A percentile compares a stretch with the other conserved stretches of the same genome.
These are phyloP conservation scores for Trichoderma simmonsii DNA, from an alignment of 2,329 filamentous ascomycete genomes.

Conservation along the genomic window DNA sequence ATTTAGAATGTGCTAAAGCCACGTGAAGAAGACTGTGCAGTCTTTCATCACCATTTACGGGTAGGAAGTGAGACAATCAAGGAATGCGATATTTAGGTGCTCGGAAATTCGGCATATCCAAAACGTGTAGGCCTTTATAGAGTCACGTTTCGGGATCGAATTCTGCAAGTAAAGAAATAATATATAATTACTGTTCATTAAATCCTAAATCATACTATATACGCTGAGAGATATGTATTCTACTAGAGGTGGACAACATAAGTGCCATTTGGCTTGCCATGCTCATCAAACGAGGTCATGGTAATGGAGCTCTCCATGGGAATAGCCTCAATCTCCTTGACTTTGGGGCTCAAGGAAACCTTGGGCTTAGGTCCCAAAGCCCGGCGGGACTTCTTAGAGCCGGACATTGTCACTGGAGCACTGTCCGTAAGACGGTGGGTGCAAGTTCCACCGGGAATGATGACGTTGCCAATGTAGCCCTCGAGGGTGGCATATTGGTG, in stretches of 20 bases:
- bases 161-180: not conserved
- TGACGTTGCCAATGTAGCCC: conserved; percentile 20
- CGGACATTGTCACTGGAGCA: conserved; percentile 18
- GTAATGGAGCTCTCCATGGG: not conserved
- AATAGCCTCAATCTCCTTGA: conserved; percentile 1
- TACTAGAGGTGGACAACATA: not conserved
- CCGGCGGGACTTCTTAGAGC: conserved; percentile 8
- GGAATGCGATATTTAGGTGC: no score
- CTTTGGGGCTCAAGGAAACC: not conserved
- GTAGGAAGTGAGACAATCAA: no score
- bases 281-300: conserved; percentile 1
- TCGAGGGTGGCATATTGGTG: conserved; percentile 26
- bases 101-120: not conserved
- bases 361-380: not conserved
- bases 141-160: not conserved
- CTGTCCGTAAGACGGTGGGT: conserved; percentile 15
- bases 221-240: not conserved
- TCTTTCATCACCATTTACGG: no score
- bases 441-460: conserved; percentile 23
- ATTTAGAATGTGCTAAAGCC: no score
- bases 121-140: not conserved
- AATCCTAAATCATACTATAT: not conserved
- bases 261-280: not conserved
- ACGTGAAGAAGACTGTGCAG: no score
- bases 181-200: not conserved